These are phyloP conservation scores for Penicillium desertorum DNA, from an alignment of 495 filamentous ascomycete species.

Conservation along the genomic window DNA sequence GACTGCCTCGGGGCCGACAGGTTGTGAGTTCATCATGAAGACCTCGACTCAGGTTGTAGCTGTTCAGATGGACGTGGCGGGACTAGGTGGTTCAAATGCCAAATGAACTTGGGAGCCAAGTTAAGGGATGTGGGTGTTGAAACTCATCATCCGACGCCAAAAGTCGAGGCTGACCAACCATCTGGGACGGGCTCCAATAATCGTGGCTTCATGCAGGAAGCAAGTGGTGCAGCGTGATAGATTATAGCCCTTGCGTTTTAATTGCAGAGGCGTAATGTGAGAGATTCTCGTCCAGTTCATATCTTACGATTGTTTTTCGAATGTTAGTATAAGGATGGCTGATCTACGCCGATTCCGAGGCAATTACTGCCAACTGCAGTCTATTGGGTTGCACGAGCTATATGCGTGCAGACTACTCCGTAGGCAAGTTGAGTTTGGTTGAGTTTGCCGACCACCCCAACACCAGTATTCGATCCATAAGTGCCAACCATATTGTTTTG, in stretches of 20 bases:
- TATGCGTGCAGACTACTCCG: background rate
- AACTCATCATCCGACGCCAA: background rate
- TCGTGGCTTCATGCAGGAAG: background rate
- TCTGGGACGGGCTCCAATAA: background rate
- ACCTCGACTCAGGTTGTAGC: background rate
- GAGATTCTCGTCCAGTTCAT: background rate
- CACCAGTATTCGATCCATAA: background rate
- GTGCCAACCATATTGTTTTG: background rate
- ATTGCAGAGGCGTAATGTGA: background rate
- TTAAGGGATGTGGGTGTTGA: background rate
- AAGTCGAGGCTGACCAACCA: background rate
- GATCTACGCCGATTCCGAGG: background rate
- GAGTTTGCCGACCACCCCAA: background rate
- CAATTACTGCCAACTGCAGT: background rate
- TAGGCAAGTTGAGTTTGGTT: background rate
- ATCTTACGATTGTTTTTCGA: background rate
- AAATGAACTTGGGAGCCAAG: background rate
- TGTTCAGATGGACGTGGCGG: background rate
- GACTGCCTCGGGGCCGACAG: background rate
- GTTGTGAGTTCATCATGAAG: background rate
- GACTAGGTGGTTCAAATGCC: background rate
- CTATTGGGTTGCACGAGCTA: background rate
- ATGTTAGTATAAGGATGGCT: slow-evolving; percentile 11
- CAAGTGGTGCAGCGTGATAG: background rate
- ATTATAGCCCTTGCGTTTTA: background rate